phyloP scores from a whole-genome alignment of 768 basidiomycete species.

The Mycena belliarum region DNA sequence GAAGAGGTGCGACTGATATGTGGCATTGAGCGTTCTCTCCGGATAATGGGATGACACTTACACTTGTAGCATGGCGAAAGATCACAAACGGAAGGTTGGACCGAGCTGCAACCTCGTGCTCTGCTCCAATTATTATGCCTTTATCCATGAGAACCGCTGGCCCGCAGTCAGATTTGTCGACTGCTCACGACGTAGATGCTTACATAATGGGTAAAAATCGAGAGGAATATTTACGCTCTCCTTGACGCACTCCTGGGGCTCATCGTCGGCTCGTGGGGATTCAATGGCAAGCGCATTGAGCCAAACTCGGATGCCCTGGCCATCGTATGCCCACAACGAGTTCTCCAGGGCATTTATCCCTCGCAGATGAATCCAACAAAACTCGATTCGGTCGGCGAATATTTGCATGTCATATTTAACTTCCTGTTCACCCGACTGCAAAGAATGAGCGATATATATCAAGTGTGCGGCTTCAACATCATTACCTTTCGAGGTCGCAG shows the following conservation, averaged over 20 bases:
- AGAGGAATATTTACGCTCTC: constrained; percentile 92
- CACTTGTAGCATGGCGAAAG: constrained; percentile 90
- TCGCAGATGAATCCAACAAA: constrained; percentile 97
- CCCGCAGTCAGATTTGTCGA: background rate
- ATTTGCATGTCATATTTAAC: constrained; percentile 98
- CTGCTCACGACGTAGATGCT: constrained; percentile 31
- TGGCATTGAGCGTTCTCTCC: background rate
- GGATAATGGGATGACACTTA: constrained; percentile 38
- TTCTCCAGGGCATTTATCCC: constrained; percentile 94
- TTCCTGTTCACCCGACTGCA: constrained; percentile 79
- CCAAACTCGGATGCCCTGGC: constrained; percentile 88
- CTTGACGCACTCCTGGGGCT: constrained; percentile 58
- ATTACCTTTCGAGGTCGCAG: constrained; percentile 80
- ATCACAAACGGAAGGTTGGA: constrained; percentile 83
- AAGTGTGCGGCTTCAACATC: background rate
- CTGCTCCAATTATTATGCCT: constrained; percentile 95
- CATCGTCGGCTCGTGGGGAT: constrained; percentile 39
- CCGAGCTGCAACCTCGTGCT: constrained; percentile 80
- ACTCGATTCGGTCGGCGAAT: constrained; percentile 94
- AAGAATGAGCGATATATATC: background rate
- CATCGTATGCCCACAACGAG: constrained; percentile 97
- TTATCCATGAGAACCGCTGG: constrained; percentile 98
- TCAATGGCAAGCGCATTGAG: constrained; percentile 94
- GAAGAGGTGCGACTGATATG: constrained; percentile 82
- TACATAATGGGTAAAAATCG: constrained; percentile 96